These are phyloP conservation scores for Cladorrhinum sp. DNA, from an alignment of 2,329 filamentous ascomycete species.

Conservation along the genomic window DNA sequence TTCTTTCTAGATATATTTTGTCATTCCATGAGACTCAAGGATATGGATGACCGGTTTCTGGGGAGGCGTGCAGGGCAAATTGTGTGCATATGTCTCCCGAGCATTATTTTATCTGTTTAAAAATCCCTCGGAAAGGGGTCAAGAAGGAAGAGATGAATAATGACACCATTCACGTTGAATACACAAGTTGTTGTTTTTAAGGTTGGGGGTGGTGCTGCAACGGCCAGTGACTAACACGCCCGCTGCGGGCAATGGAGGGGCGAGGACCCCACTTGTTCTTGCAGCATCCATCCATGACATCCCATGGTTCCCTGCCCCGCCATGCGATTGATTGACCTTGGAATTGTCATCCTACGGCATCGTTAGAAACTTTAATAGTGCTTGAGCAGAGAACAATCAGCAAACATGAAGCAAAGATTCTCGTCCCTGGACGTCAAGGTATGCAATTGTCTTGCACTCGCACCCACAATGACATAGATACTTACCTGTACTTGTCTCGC, in stretches of 20 bases:
- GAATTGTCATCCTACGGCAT: not conserved
- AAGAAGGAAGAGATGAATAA: no score
- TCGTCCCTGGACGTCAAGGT: slow-evolving; percentile 77
- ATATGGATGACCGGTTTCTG: no score
- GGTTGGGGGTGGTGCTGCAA: no score
- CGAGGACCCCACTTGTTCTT: slow-evolving; percentile 13
- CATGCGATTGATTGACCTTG: slow-evolving; percentile 11
- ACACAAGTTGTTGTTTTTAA: no score
- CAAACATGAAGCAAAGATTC: slow-evolving; percentile 72
- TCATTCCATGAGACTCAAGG: no score
- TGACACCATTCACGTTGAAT: no score
- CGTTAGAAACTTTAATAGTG: not conserved
- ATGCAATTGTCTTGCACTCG: not conserved
- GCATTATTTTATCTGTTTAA: no score
- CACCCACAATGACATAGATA: not conserved
- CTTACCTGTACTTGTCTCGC: not conserved
- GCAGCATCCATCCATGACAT: not conserved
- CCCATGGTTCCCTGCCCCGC: slow-evolving; percentile 9
- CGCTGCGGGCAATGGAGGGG: not conserved
- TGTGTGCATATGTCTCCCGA: no score
- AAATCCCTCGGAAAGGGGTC: no score
- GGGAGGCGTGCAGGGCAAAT: no score
- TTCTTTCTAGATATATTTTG: no score
- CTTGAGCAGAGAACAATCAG: not conserved
- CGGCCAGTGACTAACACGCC: not conserved